Base-by-base conservation (phyloP, 2,329 filamentous ascomycete species). In the Fusarium xylarioides region DNA sequence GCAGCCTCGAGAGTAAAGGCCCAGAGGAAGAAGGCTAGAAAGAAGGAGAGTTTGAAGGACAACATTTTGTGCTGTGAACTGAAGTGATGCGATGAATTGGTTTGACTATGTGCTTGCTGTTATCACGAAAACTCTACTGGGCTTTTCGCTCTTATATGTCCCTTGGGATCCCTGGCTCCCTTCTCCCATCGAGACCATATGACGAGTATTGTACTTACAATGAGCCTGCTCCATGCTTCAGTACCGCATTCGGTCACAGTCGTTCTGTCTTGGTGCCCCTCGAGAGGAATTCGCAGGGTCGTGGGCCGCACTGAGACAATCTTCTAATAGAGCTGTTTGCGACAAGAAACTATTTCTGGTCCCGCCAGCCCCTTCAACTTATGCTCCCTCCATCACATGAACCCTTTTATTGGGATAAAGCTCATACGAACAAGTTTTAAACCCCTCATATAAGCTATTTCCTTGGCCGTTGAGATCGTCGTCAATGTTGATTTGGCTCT, bases 1-100 rank as follows among this genome's bases (percentile, higher is more conserved):
- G 75, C 77, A 23, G 78, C 79, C 28, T 79, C 60, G 5, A 76
- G 61, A 30, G 72, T 58, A 21, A 75, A 64, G 43, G 74, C 65
- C 69, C 77, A 77, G 37, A 77, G 49, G 42, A 74, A 72, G 35
- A 78, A 55, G 63, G 71, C 44, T 16, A 76, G 30, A 47, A 66
- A 73, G 38, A 73, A 63, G 34, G 77, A 68, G 11, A 69, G 40
- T 21, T 58, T 73, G 46, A 66, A 63, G 26, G 65, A 68, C 42
- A 66, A n/a, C 77, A 79, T 79, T 57, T 49, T 68, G 30, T 19
- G 10, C 15, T 52, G 16, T 44, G 23, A 32, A 19, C 16, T 35
- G 37, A 43, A 30, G 19, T 38, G 21, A 28, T 44, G n/a, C 14
- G 37, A 32, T 21, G 28, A 32, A n/a, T 34, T 65, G 35, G 21